A percentile compares a stretch with the other conserved stretches of the same genome.
Evolutionary conservation across 2,329 filamentous ascomycete genomes (phyloP).

Genomic region (Penicillium sp.): DNA sequence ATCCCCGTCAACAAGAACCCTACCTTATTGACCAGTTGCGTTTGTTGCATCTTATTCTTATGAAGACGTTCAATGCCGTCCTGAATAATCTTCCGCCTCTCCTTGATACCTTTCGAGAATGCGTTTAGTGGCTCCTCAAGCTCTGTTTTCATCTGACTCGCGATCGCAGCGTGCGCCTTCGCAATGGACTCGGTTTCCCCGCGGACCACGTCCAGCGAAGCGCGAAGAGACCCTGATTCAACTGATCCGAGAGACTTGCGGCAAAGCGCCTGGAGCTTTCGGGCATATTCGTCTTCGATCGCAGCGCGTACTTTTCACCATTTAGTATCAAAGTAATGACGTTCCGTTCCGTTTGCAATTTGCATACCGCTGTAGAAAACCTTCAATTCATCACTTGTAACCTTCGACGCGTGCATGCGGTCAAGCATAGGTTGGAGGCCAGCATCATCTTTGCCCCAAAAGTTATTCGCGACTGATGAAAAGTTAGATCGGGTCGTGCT

Average conservation of each 20-base stretch:
- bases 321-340: neutral
- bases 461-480: conserved; percentile 85
- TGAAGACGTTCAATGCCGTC: conserved; percentile 90
- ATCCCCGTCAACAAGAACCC: conserved; percentile 23
- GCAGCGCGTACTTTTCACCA: conserved; percentile 71
- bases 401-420: conserved; percentile 92
- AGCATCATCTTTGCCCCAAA: conserved; percentile 99
- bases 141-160: conserved; percentile 92
- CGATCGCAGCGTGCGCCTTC: conserved; percentile 88
- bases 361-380: conserved; percentile 79
- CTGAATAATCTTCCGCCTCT: conserved; percentile 94
- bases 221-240: conserved; percentile 80
- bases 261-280: conserved; percentile 82
- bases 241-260: conserved; percentile 87
- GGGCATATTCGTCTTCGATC: conserved; percentile 94
- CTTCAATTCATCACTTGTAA: conserved; percentile 90
- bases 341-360: neutral
- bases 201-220: conserved; percentile 83
- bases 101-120: conserved; percentile 94
- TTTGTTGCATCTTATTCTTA: conserved; percentile 92
- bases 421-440: conserved; percentile 88
- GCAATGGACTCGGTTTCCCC: conserved; percentile 91
- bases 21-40: conserved; percentile 87
- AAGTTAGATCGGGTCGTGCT: conserved; percentile 11
- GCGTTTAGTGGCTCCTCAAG: conserved; percentile 90